A percentile compares a stretch with the other conserved stretches of the same genome.
Conservation (phyloP, 306 rosid genomes). For the Senna siamea region DNA sequence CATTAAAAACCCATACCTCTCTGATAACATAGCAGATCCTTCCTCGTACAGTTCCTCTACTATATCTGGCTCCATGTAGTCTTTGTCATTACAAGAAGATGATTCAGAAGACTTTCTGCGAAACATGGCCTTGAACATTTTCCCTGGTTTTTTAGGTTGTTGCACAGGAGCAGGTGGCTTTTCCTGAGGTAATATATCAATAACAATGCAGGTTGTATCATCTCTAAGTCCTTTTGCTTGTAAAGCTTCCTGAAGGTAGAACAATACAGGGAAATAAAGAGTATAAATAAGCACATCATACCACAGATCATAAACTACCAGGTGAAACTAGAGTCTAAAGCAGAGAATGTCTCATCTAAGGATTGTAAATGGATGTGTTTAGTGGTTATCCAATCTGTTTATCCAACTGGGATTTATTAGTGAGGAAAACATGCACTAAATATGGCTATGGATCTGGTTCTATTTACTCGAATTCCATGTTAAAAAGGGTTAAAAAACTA, state of each 20-base stretch:
- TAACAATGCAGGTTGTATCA: constrained; percentile 95
- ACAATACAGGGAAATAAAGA: constrained; percentile 25
- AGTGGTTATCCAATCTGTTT: background rate
- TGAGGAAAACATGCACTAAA: background rate
- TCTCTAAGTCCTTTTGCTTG: constrained; percentile 97
- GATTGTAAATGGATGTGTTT: constrained; percentile 7
- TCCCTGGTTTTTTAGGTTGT: constrained; percentile 69
- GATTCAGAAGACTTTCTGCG: constrained; percentile 78
- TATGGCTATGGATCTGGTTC: background rate
- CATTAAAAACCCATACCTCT: constrained; percentile 65
- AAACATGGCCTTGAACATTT: constrained; percentile 87
- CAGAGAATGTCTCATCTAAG: background rate
- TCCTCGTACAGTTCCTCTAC: constrained; percentile 91
- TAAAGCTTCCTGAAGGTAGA: constrained; percentile 75
- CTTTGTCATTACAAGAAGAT: constrained; percentile 70
- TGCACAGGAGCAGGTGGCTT: constrained; percentile 65
- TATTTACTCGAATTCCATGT: background rate
- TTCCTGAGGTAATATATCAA: constrained; percentile 81
- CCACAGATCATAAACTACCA: constrained; percentile 2
- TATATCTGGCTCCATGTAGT: constrained; percentile 74
- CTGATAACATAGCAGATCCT: constrained; percentile 96
- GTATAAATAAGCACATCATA: background rate
- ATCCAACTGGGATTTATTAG: background rate
- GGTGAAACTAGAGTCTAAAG: constrained; percentile 2
- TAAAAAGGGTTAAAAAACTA: background rate